Base-by-base conservation (phyloP, 495 filamentous ascomycete species). In the Aspergillus mulundensis region DNA sequence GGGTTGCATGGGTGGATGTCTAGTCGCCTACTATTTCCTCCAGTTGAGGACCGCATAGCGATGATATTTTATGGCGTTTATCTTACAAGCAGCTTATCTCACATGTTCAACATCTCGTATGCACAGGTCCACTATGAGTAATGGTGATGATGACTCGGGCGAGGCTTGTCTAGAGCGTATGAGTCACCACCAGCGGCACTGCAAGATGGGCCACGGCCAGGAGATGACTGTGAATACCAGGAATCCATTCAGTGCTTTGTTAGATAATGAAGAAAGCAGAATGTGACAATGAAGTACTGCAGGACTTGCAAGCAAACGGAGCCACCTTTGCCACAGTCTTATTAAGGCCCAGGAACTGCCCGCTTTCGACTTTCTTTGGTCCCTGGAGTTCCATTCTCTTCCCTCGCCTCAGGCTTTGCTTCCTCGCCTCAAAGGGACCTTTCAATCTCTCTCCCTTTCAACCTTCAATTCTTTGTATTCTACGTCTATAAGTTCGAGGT, bases 91-190 rank as follows among this genome's bases (percentile, higher is more conserved):
- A 36, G 3, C 25, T 28, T 28, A 28, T 28, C 25, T 28, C 25
- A 36, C 34, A 15, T 12, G 25, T 39, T 25, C n/a, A 40, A 5
- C 12, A 36, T 49, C 19, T 19, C 16, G 53, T 34, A 42, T 7
- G 5, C 25, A 25, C 7, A 34, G 46, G 19, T 34, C 56, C 56
- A 46, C 56, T 53, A 58, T 58, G 56, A 58, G 56, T 58, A 53
- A 58, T 25, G 14, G 44, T 58, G 57, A 58, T 25, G 14, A 36
- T 58, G 57, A 60, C 46, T 54, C 51, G 38, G 51, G 12, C 44
- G 30, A 19, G 3, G 41, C 19, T 44, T 44, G 14, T 19, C 14
- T 3, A 11, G 32, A 36, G 32, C 32, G 32, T 53, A 60, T 56
- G 58, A 60, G 47, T 59, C 57, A 59, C 41, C 18, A 3, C 24